Percentiles rank a stretch among this genome's conserved stretches.
phyloP scores from a whole-genome alignment of 2,329 filamentous ascomycete genomes.

The Tolypocladium amazonense region DNA sequence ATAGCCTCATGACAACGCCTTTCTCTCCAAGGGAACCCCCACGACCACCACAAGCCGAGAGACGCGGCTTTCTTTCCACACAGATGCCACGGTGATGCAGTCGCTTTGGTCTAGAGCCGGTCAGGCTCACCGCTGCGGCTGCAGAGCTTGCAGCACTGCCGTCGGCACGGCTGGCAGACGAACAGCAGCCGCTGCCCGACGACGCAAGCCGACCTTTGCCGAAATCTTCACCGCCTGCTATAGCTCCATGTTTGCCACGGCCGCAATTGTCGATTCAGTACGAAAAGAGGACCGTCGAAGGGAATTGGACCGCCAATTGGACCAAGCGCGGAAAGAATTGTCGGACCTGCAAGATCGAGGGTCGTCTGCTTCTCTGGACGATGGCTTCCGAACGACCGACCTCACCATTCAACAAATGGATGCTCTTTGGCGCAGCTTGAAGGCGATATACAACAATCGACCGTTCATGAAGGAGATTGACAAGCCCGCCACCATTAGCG shows the following conservation, averaged over 20 bases:
- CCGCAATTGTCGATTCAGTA: constrained; percentile 50
- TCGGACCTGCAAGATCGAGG: constrained; percentile 24
- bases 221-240: constrained; percentile 57
- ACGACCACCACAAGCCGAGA: background rate
- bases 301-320: constrained; percentile 52
- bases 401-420: constrained; percentile 19
- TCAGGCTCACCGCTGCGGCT: constrained; percentile 53
- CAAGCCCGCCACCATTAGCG: constrained; percentile 15
- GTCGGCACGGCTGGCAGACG: constrained; percentile 37
- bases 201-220: constrained; percentile 37
- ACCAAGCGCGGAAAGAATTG: constrained; percentile 39
- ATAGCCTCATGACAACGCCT: background rate
- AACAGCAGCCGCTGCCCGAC: constrained; percentile 36
- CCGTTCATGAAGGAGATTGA: constrained; percentile 26
- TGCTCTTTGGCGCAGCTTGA: constrained; percentile 18
- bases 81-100: constrained; percentile 45
- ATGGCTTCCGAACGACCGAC: constrained; percentile 3
- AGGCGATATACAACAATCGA: constrained; percentile 17
- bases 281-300: constrained; percentile 46
- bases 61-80: background rate
- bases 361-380: constrained; percentile 4
- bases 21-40: constrained; percentile 1
- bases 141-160: constrained; percentile 46
- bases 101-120: constrained; percentile 57
- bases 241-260: constrained; percentile 55